These are phyloP conservation scores for Orbilia blumenaviensis DNA, from an alignment of 2,329 filamentous ascomycete species.

Conservation along the genomic window DNA sequence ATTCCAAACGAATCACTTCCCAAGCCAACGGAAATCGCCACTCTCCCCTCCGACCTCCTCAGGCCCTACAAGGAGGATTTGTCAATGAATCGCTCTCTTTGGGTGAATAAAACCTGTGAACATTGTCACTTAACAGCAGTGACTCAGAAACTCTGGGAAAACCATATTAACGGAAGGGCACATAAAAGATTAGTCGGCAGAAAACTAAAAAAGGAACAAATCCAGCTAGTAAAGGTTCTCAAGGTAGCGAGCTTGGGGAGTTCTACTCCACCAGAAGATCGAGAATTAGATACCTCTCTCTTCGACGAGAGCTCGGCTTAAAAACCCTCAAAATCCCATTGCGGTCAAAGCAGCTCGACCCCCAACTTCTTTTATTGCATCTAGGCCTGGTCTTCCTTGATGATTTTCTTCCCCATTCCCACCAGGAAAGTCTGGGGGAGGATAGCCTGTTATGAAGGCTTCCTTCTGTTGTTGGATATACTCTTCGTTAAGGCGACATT, in stretches of 20 bases:
- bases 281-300: neutral
- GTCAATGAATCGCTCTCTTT: constrained; percentile 41
- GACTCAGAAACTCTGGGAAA: constrained; percentile 39
- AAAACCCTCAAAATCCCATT: constrained; percentile 39
- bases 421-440: constrained; percentile 76
- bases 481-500: constrained; percentile 76
- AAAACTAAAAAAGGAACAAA: constrained; percentile 40
- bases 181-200: constrained; percentile 31
- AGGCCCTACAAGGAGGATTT: constrained; percentile 37
- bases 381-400: constrained; percentile 59
- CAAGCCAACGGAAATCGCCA: constrained; percentile 39
- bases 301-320: constrained; percentile 3
- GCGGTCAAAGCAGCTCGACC: constrained; percentile 30
- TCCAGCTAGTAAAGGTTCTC: constrained; percentile 28
- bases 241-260: constrained; percentile 2
- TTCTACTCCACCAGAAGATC: neutral
- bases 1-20: constrained; percentile 40
- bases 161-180: constrained; percentile 36
- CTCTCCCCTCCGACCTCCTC: constrained; percentile 35
- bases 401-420: constrained; percentile 72
- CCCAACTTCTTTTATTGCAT: constrained; percentile 21
- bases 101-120: constrained; percentile 44
- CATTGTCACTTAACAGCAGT: constrained; percentile 41
- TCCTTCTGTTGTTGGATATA: constrained; percentile 76
- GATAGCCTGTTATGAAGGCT: constrained; percentile 74